phyloP scores from a whole-genome alignment of 2,329 filamentous ascomycete genomes.

The Aspergillus tamarii region DNA sequence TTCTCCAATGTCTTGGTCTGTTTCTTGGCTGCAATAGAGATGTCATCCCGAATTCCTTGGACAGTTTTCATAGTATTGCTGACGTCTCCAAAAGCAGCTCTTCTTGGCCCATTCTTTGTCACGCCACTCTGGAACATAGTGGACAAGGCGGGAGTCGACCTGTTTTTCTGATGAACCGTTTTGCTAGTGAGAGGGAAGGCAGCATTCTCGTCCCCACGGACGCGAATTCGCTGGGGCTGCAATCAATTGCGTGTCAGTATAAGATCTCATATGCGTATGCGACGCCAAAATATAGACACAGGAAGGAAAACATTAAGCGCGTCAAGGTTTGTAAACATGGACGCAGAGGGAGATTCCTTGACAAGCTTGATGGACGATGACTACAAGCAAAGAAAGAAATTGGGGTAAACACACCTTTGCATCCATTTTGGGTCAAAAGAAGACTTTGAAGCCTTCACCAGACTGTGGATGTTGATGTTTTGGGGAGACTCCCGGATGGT shows the following conservation, averaged over 20 bases:
- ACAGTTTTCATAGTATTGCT: conserved; percentile 64
- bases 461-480: conserved; percentile 15
- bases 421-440: conserved; percentile 43
- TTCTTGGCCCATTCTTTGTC: conserved; percentile 70
- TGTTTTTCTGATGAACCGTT: conserved; percentile 76
- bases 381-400: conserved; percentile 21
- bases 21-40: conserved; percentile 53
- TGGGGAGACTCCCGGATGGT: conserved; percentile 12
- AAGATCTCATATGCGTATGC: background rate
- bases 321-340: conserved; percentile 12
- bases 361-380: background rate
- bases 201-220: conserved; percentile 72
- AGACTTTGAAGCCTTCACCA: conserved; percentile 16
- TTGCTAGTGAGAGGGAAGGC: conserved; percentile 56
- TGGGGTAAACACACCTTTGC: conserved; percentile 46
- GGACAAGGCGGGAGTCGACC: conserved; percentile 70
- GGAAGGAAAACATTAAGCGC: conserved; percentile 9
- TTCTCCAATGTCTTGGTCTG: conserved; percentile 39
- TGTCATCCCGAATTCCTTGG: conserved; percentile 59
- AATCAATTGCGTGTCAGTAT: conserved; percentile 23
- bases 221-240: conserved; percentile 72
- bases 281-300: background rate
- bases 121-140: conserved; percentile 56
- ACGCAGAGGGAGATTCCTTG: background rate
- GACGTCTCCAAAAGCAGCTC: conserved; percentile 79